Base-by-base conservation (phyloP, 2,329 filamentous ascomycete genomes). In the Penicillium rolfsii region DNA sequence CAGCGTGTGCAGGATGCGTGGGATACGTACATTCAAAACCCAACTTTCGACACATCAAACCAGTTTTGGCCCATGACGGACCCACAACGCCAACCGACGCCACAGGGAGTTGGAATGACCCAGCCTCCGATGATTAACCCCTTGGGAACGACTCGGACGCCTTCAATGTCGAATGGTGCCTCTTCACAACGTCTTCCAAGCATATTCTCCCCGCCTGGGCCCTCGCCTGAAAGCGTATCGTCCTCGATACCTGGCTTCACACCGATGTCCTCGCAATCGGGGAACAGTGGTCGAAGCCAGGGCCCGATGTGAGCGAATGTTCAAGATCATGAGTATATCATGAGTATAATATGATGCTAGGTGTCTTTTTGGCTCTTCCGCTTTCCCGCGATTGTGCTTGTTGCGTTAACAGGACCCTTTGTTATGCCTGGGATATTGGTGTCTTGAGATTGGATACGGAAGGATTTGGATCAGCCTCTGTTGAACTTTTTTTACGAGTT, bases 11-110 rank as follows among this genome's bases (percentile, higher is more conserved):
- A 88, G 86, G 85, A 89, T 63, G 86, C 87, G 30, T 90, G 87
- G 87, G 88, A 90, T 70, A 85, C 82, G 6, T 90, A 89, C 67
- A 85, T 90, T 52, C 87, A 89, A 72, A 86, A 84, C 55, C 81
- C 84, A 5, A 80, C 72, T 6, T 64, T 81, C 36, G 80, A 82
- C 52, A 70, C 75, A 9, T 67, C 74, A 14, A 78, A 72, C 45
- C 74, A 75, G 52, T 73, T 75, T 58, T 80, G 77, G 78, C 70
- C 72, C 16, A 72, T 73, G 50, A 69, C 70, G 58, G 75, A 78
- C 48, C 49, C 70, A n/a, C 69, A 74, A 57, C 70, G 72, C 38
- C 73, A 68, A 40, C 62, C 64, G 43, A 63, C 52, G 22, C 69
- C 67, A 46, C 67, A 65, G 35, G 22, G 46, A 22, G 41, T 58